Percentiles rank a stretch among this genome's conserved stretches.
These are phyloP conservation scores for Piloderma croceum DNA, from an alignment of 768 basidiomycete species.

Conservation along the genomic window DNA sequence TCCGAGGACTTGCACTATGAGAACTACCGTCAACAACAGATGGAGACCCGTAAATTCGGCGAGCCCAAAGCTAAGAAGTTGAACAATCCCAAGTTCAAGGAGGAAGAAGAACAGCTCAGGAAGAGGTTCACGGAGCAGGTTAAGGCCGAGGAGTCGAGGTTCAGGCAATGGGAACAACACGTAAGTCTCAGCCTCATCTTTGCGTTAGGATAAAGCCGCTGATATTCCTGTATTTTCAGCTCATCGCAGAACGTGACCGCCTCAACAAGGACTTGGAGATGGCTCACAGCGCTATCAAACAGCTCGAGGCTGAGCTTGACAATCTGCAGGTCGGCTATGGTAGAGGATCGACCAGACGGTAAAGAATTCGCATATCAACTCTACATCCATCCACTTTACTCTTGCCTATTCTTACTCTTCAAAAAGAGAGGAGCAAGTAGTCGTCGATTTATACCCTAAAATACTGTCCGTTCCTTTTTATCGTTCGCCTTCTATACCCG, in stretches of 20 bases:
- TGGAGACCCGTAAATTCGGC: slow-evolving; percentile 99
- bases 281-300: slow-evolving; percentile 88
- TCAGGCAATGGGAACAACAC: slow-evolving; percentile 99
- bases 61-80: slow-evolving; percentile 98
- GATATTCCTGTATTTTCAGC: slow-evolving; percentile 43
- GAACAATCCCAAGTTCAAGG: slow-evolving; percentile 99
- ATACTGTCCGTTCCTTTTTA: no score
- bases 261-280: slow-evolving; percentile 98
- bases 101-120: slow-evolving; percentile 94
- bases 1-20: slow-evolving; percentile 97
- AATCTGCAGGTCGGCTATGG: slow-evolving; percentile 83
- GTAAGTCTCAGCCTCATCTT: slow-evolving; percentile 42
- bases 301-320: slow-evolving; percentile 86
- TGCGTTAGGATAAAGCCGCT: no score
- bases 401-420: not conserved
- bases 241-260: slow-evolving; percentile 96
- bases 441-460: no score
- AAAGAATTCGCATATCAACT: not conserved
- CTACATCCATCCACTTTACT: not conserved
- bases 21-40: slow-evolving; percentile 95
- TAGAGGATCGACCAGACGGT: no score
- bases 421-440: no score
- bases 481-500: no score
- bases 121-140: slow-evolving; percentile 99
- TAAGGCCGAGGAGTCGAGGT: slow-evolving; percentile 95